These are phyloP conservation scores for Waltergamsia citrina DNA, from an alignment of 2,329 filamentous ascomycete species.

Conservation along the genomic window DNA sequence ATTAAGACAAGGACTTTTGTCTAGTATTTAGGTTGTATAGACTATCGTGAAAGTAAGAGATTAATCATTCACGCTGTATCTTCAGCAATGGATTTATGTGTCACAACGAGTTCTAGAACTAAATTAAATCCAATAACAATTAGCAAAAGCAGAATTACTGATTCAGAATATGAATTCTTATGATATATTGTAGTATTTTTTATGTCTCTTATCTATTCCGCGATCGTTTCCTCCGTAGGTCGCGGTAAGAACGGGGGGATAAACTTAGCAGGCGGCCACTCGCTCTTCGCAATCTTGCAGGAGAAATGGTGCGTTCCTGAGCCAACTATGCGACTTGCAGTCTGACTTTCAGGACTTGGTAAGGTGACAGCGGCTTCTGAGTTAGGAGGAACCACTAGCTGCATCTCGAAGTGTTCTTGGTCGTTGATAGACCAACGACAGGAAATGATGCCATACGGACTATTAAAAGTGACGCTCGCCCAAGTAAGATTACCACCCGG, in stretches of 20 bases:
- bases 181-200: too few species aligned
- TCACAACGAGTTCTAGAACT: too few species aligned
- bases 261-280: background rate
- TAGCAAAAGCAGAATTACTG: too few species aligned
- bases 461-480: slow-evolving; percentile 16
- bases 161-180: too few species aligned
- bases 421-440: slow-evolving; percentile 13
- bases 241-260: background rate
- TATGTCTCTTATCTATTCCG: background rate
- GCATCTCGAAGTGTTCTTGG: slow-evolving; percentile 10
- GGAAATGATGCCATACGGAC: slow-evolving; percentile 19
- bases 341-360: background rate
- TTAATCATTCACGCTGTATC: too few species aligned
- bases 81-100: too few species aligned
- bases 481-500: slow-evolving; percentile 25
- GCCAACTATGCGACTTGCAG: background rate
- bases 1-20: too few species aligned
- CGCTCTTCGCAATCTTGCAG: background rate
- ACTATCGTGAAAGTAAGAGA: too few species aligned
- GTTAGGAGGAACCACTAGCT: too few species aligned
- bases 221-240: background rate
- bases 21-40: too few species aligned
- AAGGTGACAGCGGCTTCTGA: slow-evolving; percentile 6
- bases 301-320: background rate
- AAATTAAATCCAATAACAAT: too few species aligned